phyloP scores from a whole-genome alignment of 2,329 filamentous ascomycete species.

The Neodidymelliopsis sp. region DNA sequence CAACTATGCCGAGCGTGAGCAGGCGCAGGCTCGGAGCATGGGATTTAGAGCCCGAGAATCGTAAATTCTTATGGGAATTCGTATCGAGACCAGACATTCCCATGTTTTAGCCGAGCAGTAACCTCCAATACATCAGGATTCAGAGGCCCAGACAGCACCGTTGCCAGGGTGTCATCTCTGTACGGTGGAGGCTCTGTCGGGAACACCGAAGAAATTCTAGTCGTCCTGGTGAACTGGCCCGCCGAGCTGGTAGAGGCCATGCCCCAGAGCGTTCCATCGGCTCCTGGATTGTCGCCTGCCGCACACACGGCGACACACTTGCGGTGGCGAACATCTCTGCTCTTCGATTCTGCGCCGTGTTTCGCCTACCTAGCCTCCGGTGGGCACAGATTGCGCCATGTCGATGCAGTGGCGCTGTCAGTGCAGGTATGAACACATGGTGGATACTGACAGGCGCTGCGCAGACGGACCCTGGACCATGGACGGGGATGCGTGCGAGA shows the following conservation, averaged over 20 bases:
- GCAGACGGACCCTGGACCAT: not conserved
- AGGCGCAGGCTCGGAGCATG: not conserved
- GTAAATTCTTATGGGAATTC: constrained; percentile 13
- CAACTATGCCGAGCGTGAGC: constrained; percentile 4
- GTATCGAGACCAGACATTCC: constrained; percentile 11
- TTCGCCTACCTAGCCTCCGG: not conserved
- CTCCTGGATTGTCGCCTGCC: not conserved
- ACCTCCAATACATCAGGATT: not conserved
- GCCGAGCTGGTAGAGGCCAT: not conserved
- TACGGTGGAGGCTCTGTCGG: constrained; percentile 11
- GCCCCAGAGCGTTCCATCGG: constrained; percentile 3
- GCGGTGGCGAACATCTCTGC: constrained; percentile 8
- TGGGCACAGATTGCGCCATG: no score
- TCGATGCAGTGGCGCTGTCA: not conserved
- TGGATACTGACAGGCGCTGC: not conserved
- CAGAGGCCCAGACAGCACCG: constrained; percentile 4
- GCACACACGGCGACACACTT: not conserved
- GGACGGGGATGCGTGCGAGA: not conserved
- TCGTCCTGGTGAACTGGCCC: not conserved
- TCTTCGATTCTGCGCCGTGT: no score
- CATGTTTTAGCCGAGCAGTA: constrained; percentile 10
- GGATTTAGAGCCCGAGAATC: not conserved
- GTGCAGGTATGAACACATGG: not conserved
- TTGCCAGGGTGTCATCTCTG: not conserved
- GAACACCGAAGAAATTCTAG: not conserved